Evolutionary conservation across 108 stramenopile species (phyloP).

Genomic region (Asterionellopsis glacialis): DNA sequence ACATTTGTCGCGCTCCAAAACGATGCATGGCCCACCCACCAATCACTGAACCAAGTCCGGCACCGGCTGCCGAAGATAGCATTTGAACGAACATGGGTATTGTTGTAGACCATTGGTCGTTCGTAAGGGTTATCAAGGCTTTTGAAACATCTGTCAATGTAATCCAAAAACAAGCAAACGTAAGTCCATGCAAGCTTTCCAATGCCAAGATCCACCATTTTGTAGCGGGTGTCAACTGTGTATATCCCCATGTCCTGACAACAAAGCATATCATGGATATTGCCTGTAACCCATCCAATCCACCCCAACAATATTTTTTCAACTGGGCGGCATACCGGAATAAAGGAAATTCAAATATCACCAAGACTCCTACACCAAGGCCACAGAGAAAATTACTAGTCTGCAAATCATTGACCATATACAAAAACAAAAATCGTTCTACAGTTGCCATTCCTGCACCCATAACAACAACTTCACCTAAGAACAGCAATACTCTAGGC

Average conservation of each 20-base stretch:
- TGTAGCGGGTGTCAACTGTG: slow-evolving; percentile 31
- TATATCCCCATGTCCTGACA: slow-evolving; percentile 59
- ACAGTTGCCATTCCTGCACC: slow-evolving; percentile 44
- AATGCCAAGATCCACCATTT: slow-evolving; percentile 37
- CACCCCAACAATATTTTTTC: slow-evolving; percentile 3
- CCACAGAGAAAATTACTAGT: slow-evolving; percentile 25
- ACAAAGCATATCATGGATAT: slow-evolving; percentile 41
- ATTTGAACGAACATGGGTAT: slow-evolving; percentile 37
- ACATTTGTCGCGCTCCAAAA: slow-evolving; percentile 39
- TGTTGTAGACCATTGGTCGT: slow-evolving; percentile 30
- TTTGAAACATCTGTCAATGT: slow-evolving; percentile 39
- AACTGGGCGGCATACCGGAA: slow-evolving; percentile 44
- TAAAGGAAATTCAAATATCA: slow-evolving; percentile 61
- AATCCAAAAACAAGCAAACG: slow-evolving; percentile 43
- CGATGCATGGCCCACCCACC: slow-evolving; percentile 44
- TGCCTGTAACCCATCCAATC: slow-evolving; percentile 33
- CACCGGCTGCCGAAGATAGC: slow-evolving; percentile 35
- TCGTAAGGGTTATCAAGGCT: slow-evolving; percentile 11
- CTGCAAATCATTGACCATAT: slow-evolving; percentile 32
- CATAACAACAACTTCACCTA: slow-evolving; percentile 34
- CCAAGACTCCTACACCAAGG: slow-evolving; percentile 35
- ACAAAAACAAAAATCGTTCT: slow-evolving; percentile 42
- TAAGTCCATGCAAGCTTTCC: slow-evolving; percentile 62
- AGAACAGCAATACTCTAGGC: slow-evolving; percentile 22
- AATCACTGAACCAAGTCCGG: slow-evolving; percentile 32